Percentiles rank a stretch among this genome's conserved stretches.
Evolutionary conservation across 129 eudicot genomes (phyloP).

Genomic region (Pseudognaphalium luteoalbum): DNA sequence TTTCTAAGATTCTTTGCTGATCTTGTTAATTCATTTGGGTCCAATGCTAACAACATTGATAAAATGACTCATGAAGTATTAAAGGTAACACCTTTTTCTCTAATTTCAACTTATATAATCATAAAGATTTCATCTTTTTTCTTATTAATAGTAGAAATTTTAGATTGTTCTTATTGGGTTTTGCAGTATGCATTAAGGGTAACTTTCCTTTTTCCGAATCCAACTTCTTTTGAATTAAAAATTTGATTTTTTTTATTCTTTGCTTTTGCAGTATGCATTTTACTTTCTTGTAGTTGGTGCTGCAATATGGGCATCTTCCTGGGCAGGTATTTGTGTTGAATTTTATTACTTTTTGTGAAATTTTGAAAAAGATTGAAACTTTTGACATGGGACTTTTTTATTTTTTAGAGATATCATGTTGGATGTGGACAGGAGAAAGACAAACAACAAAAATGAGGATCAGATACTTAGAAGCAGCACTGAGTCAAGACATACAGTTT

Average conservation of each 20-base stretch:
- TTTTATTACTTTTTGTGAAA: neutral
- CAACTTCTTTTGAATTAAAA: neutral
- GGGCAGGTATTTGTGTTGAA: slow-evolving; percentile 72
- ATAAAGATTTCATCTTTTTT: slow-evolving; percentile 54
- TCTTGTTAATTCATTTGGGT: slow-evolving; percentile 89
- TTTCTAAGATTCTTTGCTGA: slow-evolving; percentile 95
- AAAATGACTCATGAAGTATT: slow-evolving; percentile 81
- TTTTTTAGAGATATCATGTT: slow-evolving; percentile 88
- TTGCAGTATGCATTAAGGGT: slow-evolving; percentile 35
- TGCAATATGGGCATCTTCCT: slow-evolving; percentile 99
- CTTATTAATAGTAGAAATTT: slow-evolving; percentile 46
- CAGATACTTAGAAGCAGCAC: slow-evolving; percentile 83
- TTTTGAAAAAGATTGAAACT: neutral
- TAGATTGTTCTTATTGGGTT: slow-evolving; percentile 89
- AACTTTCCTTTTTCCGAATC: neutral
- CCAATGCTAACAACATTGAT: slow-evolving; percentile 81
- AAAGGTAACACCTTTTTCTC: neutral
- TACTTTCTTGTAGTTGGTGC: slow-evolving; percentile 98
- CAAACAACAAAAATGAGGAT: slow-evolving; percentile 96
- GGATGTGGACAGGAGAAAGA: slow-evolving; percentile 99
- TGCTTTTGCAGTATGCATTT: slow-evolving; percentile 83
- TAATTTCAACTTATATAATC: neutral
- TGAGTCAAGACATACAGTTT: slow-evolving; percentile 90
- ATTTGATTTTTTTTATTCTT: slow-evolving; percentile 4
- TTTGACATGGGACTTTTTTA: slow-evolving; percentile 17